Evolutionary conservation across 1,284 basidiomycete genomes (phyloP).

Genomic region (Trichosporon coremiiforme): DNA sequence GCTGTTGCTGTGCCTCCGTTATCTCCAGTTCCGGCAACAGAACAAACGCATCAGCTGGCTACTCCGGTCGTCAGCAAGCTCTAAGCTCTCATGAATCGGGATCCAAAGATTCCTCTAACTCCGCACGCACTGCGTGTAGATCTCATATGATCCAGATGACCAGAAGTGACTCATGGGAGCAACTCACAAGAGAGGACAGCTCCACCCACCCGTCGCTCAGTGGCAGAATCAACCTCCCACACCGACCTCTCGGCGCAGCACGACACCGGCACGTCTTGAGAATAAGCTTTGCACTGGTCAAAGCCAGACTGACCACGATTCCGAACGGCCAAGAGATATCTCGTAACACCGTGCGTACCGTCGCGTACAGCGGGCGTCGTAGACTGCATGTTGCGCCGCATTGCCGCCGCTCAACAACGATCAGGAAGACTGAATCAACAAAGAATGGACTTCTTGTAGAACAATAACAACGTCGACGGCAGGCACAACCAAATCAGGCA

Average conservation of each 20-base stretch:
- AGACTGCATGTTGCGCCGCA: background rate
- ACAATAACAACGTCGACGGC: background rate
- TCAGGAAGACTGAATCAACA: background rate
- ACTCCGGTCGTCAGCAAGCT: no score
- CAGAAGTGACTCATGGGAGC: background rate
- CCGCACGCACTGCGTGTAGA: background rate
- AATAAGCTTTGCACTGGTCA: background rate
- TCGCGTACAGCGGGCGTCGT: background rate
- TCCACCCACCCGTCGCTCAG: conserved; percentile 1
- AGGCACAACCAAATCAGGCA: background rate
- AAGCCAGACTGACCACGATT: background rate
- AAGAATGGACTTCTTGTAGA: background rate
- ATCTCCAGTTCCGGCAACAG: background rate
- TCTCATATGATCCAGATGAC: background rate
- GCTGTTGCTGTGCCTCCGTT: background rate
- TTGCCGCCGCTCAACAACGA: background rate
- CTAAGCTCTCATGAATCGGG: background rate
- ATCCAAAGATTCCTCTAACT: background rate
- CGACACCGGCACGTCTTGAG: background rate
- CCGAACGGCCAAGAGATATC: background rate
- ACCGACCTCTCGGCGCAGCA: background rate
- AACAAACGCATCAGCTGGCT: background rate
- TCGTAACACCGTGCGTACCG: background rate
- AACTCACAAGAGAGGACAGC: background rate
- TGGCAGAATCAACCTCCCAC: background rate